These are phyloP conservation scores for Aureobasidium zeae DNA, from an alignment of 2,329 filamentous ascomycete species.

Conservation along the genomic window DNA sequence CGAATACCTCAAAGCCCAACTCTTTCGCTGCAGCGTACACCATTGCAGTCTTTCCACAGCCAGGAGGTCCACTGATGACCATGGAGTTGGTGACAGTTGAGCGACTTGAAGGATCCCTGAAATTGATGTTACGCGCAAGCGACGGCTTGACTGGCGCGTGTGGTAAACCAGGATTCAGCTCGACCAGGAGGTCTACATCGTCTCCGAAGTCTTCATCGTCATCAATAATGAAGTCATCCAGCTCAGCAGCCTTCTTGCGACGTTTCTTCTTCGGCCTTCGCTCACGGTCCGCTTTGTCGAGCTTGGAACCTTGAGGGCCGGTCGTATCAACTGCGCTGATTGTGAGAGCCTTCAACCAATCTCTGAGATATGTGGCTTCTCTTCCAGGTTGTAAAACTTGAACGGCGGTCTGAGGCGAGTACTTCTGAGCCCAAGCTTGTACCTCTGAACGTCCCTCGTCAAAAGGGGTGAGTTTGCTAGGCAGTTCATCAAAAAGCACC, in stretches of 20 bases:
- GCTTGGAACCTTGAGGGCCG: neutral
- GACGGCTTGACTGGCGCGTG: constrained; percentile 24
- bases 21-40: constrained; percentile 89
- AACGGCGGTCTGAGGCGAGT: constrained; percentile 58
- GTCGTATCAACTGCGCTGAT: constrained; percentile 67
- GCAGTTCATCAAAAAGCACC: constrained; percentile 52
- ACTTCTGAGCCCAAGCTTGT: constrained; percentile 71
- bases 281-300: constrained; percentile 14
- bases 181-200: constrained; percentile 56
- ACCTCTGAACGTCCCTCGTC: constrained; percentile 69
- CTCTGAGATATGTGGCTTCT: constrained; percentile 61
- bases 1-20: constrained; percentile 86
- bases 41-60: constrained; percentile 86
- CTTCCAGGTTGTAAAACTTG: constrained; percentile 67
- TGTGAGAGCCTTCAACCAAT: constrained; percentile 71
- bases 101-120: constrained; percentile 21
- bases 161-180: constrained; percentile 39
- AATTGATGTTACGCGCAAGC: constrained; percentile 12
- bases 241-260: constrained; percentile 55
- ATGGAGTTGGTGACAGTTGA: constrained; percentile 60
- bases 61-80: constrained; percentile 80
- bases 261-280: constrained; percentile 50
- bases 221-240: constrained; percentile 72
- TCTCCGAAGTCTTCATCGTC: constrained; percentile 60
- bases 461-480: constrained; percentile 61